Conservation (phyloP, 2,329 filamentous ascomycete genomes). For the Ceratocystis papillata region DNA sequence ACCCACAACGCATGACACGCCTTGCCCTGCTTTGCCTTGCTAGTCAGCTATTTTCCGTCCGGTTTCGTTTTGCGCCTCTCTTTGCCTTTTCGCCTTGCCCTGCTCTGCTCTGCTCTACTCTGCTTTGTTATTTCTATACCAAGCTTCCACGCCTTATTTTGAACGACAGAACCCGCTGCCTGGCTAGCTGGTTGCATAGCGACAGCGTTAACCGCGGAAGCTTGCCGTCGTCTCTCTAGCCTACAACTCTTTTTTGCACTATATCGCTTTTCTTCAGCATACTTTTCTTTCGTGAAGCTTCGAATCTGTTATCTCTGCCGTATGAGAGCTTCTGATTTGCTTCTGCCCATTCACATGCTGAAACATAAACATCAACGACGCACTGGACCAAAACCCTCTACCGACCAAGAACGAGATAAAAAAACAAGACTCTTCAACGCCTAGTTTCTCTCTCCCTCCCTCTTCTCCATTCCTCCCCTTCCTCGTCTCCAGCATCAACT, state of each 20-base stretch:
- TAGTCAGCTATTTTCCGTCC: slow-evolving; percentile 1
- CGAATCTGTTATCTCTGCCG: too few relatives aligned
- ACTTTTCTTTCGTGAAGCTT: too few relatives aligned
- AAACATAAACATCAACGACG: not conserved
- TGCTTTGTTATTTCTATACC: too few relatives aligned
- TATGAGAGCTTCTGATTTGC: not conserved
- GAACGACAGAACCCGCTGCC: not conserved
- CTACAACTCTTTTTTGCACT: not conserved
- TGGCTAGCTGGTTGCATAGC: not conserved
- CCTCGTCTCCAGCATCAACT: too few relatives aligned
- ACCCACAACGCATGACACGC: not conserved
- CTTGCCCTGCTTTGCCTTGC: not conserved
- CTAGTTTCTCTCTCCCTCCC: not conserved
- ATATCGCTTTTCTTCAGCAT: not conserved
- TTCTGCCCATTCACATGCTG: not conserved
- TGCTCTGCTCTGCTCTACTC: not conserved
- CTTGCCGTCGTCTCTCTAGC: too few relatives aligned
- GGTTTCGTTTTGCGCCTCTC: not conserved
- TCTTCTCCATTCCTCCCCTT: not conserved
- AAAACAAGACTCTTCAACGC: not conserved
- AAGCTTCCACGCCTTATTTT: not conserved
- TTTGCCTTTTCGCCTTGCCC: not conserved
- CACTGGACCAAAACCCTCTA: not conserved
- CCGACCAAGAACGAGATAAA: not conserved
- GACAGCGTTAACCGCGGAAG: too few relatives aligned